Base-by-base conservation (phyloP, 148 eudicot species). In the Polygonum aviculare region DNA sequence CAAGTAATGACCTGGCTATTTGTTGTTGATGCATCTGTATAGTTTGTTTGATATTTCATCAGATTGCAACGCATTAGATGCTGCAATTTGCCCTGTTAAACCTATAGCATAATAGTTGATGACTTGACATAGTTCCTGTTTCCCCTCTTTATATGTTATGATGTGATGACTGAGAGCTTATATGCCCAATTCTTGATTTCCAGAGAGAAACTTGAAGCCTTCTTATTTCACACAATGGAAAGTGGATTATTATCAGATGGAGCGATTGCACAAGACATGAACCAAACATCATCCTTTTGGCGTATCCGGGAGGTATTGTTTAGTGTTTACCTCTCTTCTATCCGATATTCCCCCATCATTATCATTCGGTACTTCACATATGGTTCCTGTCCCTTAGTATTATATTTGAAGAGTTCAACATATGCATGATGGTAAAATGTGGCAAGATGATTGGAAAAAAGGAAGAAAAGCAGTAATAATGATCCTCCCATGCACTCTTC, bases 191-290 rank as follows among this genome's bases (percentile, higher is more conserved):
- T n/a, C 33, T 48, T 72, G 26, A 21, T 72, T 19, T 83, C 75
- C 83, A 95, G 98, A 81, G 96, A 95, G 84, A 95, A 89, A 88
- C 97, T 95, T 45, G 97, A 95, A 86, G 87, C 85, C 31, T 95
- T 95, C 87, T 82, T 95, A 78, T 87, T 92, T 87, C 83, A 83
- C 60, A 79, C 85, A 5, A 88, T 92, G 90, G 98, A 95, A 80
- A 84, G 81, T 83, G 98, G 93, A 71, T 77, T 95, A 83, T 78
- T 95, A 83, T 80, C 90, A 52, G 97, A 95, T 80, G 98, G 97
- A 79, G 97, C 84, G 84, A 82, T 95, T 77, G 97, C 97, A 33
- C 98, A 95, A 83, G 98, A 95, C 85, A 86, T 87, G 45, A 93
- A 89, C 82, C 98, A 95, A 85, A 91, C 88, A 82, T 87, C 88